Conservation (phyloP, 768 basidiomycete species). For the Lentinula aciculospora region DNA sequence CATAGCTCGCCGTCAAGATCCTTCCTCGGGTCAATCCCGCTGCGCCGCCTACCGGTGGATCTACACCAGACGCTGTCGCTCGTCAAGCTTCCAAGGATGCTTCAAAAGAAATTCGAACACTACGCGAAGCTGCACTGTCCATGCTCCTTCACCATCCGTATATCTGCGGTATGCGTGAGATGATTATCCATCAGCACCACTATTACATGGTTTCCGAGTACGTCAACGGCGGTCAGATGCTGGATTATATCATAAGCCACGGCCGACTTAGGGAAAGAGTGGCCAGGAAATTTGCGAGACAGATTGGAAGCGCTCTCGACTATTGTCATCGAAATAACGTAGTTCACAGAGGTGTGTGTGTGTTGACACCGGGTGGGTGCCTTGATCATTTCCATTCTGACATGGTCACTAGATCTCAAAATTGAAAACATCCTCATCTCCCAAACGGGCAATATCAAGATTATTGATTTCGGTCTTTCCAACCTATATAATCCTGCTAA, state of each 20-base stretch:
- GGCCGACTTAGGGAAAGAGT: slow-evolving; percentile 92
- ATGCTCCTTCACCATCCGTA: slow-evolving; percentile 98
- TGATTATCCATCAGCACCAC: slow-evolving; percentile 96
- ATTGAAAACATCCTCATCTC: slow-evolving; percentile 99
- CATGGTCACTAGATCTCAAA: slow-evolving; percentile 66
- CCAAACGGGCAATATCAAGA: slow-evolving; percentile 98
- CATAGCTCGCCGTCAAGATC: slow-evolving; percentile 96
- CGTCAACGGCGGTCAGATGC: slow-evolving; percentile 98
- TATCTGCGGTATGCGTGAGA: slow-evolving; percentile 98
- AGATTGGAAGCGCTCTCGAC: slow-evolving; percentile 93
- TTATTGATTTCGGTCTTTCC: slow-evolving; percentile 97
- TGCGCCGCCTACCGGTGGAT: slow-evolving; percentile 42
- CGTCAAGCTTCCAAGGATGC: slow-evolving; percentile 86
- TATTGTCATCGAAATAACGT: slow-evolving; percentile 98
- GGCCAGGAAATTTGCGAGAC: slow-evolving; percentile 94
- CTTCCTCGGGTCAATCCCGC: slow-evolving; percentile 79
- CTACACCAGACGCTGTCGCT: slow-evolving; percentile 48
- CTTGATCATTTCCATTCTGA: background rate
- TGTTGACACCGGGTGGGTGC: background rate
- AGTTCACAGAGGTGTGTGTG: slow-evolving; percentile 76
- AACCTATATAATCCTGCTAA: slow-evolving; percentile 83
- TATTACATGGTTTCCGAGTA: slow-evolving; percentile 99
- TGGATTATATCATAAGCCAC: slow-evolving; percentile 99
- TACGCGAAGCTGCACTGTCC: slow-evolving; percentile 92
- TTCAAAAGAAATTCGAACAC: slow-evolving; percentile 92